Evolutionary conservation across 202 grass and related monocot genomes (phyloP).

Genomic region (Hordeum pubiflorum): DNA sequence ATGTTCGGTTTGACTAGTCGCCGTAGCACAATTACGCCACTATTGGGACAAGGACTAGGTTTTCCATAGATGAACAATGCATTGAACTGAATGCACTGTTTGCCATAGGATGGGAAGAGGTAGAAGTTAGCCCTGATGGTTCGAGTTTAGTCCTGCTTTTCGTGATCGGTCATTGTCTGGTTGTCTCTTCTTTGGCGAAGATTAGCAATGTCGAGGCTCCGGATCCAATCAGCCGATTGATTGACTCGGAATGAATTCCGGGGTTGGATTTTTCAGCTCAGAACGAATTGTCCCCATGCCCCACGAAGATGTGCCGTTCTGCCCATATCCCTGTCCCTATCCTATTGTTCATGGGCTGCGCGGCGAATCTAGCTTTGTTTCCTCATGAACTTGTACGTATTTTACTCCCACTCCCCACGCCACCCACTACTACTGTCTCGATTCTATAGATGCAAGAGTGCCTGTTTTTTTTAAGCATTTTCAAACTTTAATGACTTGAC

Average conservation of each 20-base stretch:
- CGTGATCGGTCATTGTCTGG: not conserved
- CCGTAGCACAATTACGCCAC: not conserved
- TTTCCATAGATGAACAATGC: not conserved
- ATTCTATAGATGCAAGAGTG: not conserved
- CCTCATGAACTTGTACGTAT: not conserved
- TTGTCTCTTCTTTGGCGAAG: constrained; percentile 1
- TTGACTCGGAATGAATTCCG: not conserved
- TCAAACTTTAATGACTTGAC: not conserved
- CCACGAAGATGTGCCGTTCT: not conserved
- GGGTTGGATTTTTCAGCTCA: not conserved
- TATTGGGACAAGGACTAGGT: not conserved
- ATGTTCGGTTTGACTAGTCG: not conserved
- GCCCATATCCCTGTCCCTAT: not conserved
- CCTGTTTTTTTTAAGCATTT: not conserved
- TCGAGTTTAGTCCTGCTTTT: not conserved
- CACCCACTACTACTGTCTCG: not conserved
- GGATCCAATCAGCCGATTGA: not conserved
- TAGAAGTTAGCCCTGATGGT: not conserved
- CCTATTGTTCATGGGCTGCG: not conserved
- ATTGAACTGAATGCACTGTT: not conserved
- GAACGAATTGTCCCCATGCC: not conserved
- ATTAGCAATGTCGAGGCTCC: not conserved
- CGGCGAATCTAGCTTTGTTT: constrained; percentile 7
- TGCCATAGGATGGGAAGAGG: not conserved
- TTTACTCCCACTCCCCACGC: not conserved